These are phyloP conservation scores for Lumnitzera racemosa DNA, from an alignment of 345 rosid species.

Conservation along the genomic window DNA sequence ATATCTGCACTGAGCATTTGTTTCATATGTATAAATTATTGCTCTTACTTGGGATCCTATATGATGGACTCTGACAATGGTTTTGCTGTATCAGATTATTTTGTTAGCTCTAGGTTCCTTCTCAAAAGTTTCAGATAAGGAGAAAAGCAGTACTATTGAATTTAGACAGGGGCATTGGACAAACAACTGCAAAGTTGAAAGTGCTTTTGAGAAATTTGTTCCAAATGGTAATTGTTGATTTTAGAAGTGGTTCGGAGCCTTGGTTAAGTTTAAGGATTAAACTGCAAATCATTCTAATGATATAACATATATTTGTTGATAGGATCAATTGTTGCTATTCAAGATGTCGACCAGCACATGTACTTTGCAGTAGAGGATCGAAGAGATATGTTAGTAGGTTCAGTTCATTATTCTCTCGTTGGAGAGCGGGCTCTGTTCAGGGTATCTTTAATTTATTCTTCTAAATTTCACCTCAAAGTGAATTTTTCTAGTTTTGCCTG, in stretches of 20 bases:
- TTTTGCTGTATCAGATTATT: slow-evolving; percentile 49
- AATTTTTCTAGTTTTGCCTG: neutral
- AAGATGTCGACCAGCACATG: slow-evolving; percentile 80
- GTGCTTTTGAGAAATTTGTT: slow-evolving; percentile 43
- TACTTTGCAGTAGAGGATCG: slow-evolving; percentile 68
- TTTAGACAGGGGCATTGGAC: slow-evolving; percentile 24
- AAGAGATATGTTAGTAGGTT: slow-evolving; percentile 49
- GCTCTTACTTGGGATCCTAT: neutral
- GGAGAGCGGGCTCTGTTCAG: slow-evolving; percentile 82
- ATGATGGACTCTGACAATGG: slow-evolving; percentile 1
- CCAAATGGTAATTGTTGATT: slow-evolving; percentile 51
- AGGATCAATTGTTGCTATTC: slow-evolving; percentile 87
- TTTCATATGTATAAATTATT: neutral
- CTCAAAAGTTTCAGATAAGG: slow-evolving; percentile 30
- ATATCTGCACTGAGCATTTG: neutral
- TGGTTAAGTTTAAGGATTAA: too few species aligned
- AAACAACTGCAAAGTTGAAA: slow-evolving; percentile 28
- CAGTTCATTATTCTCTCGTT: slow-evolving; percentile 79
- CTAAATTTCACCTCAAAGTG: neutral
- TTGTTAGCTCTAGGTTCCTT: slow-evolving; percentile 53
- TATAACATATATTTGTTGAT: slow-evolving; percentile 12
- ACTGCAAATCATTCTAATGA: neutral
- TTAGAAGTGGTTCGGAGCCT: neutral
- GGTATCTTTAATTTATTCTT: slow-evolving; percentile 30
- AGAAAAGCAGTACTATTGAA: slow-evolving; percentile 17